Percentiles rank a stretch among this genome's conserved stretches.
These are phyloP conservation scores for Aureobasidium lini DNA, from an alignment of 2,329 filamentous ascomycete genomes.

Conservation along the genomic window DNA sequence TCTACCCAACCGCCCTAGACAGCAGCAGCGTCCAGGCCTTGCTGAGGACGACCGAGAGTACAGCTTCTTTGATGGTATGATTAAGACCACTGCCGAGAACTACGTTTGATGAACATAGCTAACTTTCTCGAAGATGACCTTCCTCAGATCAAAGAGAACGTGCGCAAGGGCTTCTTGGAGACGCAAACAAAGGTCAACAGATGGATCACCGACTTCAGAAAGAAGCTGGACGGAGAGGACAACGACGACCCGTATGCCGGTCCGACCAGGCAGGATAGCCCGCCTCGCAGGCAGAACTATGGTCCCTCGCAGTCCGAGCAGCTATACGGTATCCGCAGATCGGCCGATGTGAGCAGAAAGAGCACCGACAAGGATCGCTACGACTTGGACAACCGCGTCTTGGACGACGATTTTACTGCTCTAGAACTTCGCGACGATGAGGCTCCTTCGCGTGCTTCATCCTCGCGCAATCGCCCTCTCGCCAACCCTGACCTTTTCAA, in stretches of 20 bases:
- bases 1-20: constrained; percentile 34
- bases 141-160: constrained; percentile 83
- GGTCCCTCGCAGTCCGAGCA: constrained; percentile 30
- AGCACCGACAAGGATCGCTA: constrained; percentile 89
- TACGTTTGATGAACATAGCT: background rate
- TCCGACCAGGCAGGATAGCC: constrained; percentile 20
- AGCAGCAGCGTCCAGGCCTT: constrained; percentile 24
- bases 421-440: constrained; percentile 57
- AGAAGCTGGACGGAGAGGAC: constrained; percentile 78
- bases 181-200: constrained; percentile 88
- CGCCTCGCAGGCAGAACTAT: constrained; percentile 31
- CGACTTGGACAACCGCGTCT: constrained; percentile 84
- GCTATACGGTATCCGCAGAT: constrained; percentile 31
- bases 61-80: constrained; percentile 74
- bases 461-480: constrained; percentile 56
- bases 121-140: constrained; percentile 62
- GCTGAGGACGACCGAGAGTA: constrained; percentile 62
- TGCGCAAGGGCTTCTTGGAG: constrained; percentile 89
- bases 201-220: constrained; percentile 87
- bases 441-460: constrained; percentile 44
- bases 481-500: constrained; percentile 79
- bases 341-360: constrained; percentile 21
- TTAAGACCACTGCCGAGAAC: background rate
- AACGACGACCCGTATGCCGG: constrained; percentile 54
- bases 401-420: constrained; percentile 78